Conservation (phyloP, 257 asterid species). For the Coffea eugenioides region DNA sequence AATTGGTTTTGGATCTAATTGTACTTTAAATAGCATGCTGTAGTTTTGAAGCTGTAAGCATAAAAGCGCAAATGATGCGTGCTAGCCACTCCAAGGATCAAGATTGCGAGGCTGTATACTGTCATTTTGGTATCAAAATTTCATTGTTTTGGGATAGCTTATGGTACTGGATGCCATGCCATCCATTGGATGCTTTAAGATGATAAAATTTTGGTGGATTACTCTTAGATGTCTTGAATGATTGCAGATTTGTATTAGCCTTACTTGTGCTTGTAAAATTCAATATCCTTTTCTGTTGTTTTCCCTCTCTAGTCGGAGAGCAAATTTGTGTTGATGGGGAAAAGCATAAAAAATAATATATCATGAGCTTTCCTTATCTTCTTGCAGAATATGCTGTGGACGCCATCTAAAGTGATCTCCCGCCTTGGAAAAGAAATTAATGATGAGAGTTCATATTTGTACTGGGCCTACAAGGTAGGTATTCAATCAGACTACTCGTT, state of each 20-base stretch:
- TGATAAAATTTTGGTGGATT: background rate
- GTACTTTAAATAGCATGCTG: background rate
- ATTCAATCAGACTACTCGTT: background rate
- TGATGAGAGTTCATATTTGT: slow-evolving; percentile 74
- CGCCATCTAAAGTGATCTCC: slow-evolving; percentile 91
- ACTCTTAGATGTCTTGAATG: background rate
- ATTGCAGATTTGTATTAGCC: background rate
- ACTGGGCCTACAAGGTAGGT: slow-evolving; percentile 87
- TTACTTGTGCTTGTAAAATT: background rate
- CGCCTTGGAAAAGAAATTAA: slow-evolving; percentile 85
- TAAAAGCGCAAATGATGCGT: background rate
- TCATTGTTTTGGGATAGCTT: background rate
- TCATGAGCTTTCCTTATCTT: slow-evolving; percentile 13
- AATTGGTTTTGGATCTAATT: background rate
- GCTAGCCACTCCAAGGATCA: background rate
- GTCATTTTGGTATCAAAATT: background rate
- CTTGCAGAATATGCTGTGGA: slow-evolving; percentile 70
- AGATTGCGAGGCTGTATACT: background rate
- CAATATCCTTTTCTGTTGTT: background rate
- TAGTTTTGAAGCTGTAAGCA: background rate
- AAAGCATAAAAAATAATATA: slow-evolving; percentile 2
- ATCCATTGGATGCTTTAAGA: background rate
- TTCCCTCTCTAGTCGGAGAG: slow-evolving; percentile 2
- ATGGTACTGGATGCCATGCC: background rate
- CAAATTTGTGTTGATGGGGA: background rate